These are phyloP conservation scores for Parathielavia appendiculata DNA, from an alignment of 495 filamentous ascomycete genomes.

Conservation along the genomic window DNA sequence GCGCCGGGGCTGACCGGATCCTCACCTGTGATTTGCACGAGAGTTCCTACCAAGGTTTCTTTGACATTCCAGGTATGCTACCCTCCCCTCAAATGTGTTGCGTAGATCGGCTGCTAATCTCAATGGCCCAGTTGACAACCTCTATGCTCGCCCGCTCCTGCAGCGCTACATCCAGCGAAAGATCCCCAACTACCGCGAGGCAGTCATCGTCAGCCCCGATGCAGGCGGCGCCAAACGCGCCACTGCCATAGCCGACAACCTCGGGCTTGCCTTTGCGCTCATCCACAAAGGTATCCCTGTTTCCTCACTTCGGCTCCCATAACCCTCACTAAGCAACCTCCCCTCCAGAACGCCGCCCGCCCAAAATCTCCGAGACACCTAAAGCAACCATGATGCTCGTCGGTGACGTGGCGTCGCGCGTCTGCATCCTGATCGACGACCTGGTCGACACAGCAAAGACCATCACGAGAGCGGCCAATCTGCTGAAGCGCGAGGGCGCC, in stretches of 20 bases:
- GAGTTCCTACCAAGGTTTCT: constrained; percentile 71
- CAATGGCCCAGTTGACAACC: constrained; percentile 65
- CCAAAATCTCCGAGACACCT: constrained; percentile 80
- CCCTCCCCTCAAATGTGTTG: neutral
- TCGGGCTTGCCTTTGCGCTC: constrained; percentile 89
- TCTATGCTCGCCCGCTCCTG: constrained; percentile 82
- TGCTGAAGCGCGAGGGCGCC: constrained; percentile 90
- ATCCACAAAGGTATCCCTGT: constrained; percentile 85
- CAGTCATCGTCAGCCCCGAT: constrained; percentile 92
- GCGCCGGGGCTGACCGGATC: constrained; percentile 90
- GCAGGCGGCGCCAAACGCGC: constrained; percentile 95
- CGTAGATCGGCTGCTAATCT: neutral
- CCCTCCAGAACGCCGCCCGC: constrained; percentile 78
- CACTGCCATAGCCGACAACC: constrained; percentile 89
- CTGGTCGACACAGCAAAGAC: constrained; percentile 95
- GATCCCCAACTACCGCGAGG: constrained; percentile 80
- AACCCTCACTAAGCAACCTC: constrained; percentile 32
- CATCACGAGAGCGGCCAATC: constrained; percentile 92
- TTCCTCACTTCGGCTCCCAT: constrained; percentile 7
- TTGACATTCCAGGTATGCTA: constrained; percentile 67
- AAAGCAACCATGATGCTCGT: constrained; percentile 85
- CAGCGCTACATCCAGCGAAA: constrained; percentile 84
- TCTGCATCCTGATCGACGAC: constrained; percentile 88
- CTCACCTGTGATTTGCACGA: constrained; percentile 98
- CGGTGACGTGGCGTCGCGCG: constrained; percentile 74